phyloP scores from a whole-genome alignment of 2,329 filamentous ascomycete species.

The Fusarium mundagurra region DNA sequence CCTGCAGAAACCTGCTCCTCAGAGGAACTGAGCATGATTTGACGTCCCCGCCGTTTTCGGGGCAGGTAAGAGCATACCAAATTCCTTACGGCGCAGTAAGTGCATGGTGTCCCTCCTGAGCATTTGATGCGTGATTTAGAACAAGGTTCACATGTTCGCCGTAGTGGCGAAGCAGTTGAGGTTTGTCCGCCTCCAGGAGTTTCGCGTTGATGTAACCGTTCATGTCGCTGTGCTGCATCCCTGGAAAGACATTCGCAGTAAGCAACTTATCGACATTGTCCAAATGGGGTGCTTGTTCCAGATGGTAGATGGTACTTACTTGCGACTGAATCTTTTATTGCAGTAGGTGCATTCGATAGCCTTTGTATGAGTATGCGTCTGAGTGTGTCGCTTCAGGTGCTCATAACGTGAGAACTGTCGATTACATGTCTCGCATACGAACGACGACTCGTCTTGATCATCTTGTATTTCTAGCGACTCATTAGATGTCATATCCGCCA shows the following conservation, averaged over 20 bases:
- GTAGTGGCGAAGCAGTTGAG: background rate
- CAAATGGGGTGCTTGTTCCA: background rate
- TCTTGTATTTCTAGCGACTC: background rate
- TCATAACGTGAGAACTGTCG: background rate
- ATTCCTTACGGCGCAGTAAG: background rate
- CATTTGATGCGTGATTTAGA: background rate
- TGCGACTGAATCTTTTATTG: background rate
- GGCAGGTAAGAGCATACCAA: background rate
- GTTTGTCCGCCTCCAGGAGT: background rate
- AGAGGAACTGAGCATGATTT: no score
- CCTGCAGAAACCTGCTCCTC: background rate
- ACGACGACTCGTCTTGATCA: background rate
- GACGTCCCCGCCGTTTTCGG: background rate
- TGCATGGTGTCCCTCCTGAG: background rate
- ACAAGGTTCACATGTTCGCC: background rate
- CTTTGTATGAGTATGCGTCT: background rate
- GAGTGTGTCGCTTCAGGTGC: background rate
- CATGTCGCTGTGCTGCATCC: background rate
- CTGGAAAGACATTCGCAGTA: accelerated
- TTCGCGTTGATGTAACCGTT: background rate
- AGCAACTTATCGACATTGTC: background rate
- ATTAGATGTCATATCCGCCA: background rate
- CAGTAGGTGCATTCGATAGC: background rate
- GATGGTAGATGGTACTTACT: background rate
- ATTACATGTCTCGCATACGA: background rate